Conservation (phyloP, 2,329 filamentous ascomycete genomes). For the Kalaharituber pfeilii region DNA sequence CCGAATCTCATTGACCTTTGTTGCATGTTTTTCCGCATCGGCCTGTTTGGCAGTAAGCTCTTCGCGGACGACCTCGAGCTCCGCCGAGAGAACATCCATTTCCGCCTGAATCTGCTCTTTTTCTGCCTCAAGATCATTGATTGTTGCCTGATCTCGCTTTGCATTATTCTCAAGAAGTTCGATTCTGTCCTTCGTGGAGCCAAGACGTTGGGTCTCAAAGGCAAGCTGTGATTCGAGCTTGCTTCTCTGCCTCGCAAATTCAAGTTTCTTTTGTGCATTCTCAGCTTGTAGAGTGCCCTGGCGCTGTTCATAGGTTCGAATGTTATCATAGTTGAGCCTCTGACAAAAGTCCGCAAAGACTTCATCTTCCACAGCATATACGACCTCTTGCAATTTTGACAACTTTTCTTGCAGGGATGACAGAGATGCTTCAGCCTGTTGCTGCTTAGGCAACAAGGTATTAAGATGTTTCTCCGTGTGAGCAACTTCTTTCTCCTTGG, state of each 20-base stretch:
- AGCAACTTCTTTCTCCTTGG: conserved; percentile 66
- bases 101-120: conserved; percentile 58
- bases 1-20: conserved; percentile 61
- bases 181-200: conserved; percentile 52
- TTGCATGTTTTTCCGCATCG: conserved; percentile 49
- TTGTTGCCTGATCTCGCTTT: conserved; percentile 48
- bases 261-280: conserved; percentile 65
- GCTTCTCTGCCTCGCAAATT: conserved; percentile 64
- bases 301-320: conserved; percentile 82
- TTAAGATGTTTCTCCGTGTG: conserved; percentile 54
- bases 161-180: conserved; percentile 48
- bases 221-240: conserved; percentile 42
- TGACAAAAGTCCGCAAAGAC: conserved; percentile 75
- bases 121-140: conserved; percentile 51
- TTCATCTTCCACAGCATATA: conserved; percentile 70
- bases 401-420: conserved; percentile 43
- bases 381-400: conserved; percentile 41
- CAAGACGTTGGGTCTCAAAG: conserved; percentile 53
- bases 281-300: conserved; percentile 88
- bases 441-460: conserved; percentile 61
- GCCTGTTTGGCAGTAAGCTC: conserved; percentile 51
- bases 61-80: conserved; percentile 59
- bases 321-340: conserved; percentile 69
- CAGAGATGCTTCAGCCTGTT: conserved; percentile 52
- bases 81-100: conserved; percentile 54